Evolutionary conservation across 768 basidiomycete species (phyloP), one percentile per base, ranked within the genome.

Genomic region (Mycena alexandri): DNA sequence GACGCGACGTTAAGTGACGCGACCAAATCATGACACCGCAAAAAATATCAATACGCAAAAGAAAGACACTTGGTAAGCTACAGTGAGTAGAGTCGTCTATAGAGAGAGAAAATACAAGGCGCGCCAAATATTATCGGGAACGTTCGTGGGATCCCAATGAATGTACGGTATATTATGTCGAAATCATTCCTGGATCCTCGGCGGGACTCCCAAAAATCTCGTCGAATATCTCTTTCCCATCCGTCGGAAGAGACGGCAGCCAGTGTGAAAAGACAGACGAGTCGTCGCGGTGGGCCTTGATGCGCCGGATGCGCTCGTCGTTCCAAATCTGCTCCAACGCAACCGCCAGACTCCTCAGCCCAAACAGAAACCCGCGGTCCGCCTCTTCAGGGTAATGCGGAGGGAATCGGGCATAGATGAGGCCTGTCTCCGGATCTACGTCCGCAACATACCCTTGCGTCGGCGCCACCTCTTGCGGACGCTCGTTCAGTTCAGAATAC

Each of bases 361-460:
- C 98, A 75, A 93, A 93, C 34, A 98, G 79, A 79, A 99, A 99
- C 8, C 98, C 98, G 56, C 94, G 89, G 79, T 99, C 98, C 22
- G 98, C 93, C 76, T 92, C 86, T 47, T 92, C 89, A 1, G 92
- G 90, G 70, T 94, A 93, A 75, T 94, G 95, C 1, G 97, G 97
- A 5, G 96, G 96, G 79, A 98, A 99, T 50, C 95, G 89, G 34
- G 97, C 98, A 74, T 93, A 93, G 16, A 97, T 84, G 48, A 93
- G 79, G 4, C 96, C 95, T 3, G 90, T 93, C 70, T 89, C 89
- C 5, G 90, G 88, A 74, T 98, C 96, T 47, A 94, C 85, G 55
- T 91, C 90, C 11, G 94, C 88, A 68, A 90, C 86, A 80, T 95
- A 97, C 9, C 93, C 94, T 75, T 90, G 84, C 84, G 70, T 86